Percentiles rank a stretch among this genome's conserved stretches.
Evolutionary conservation across 352 stramenopile genomes (phyloP).

Genomic region (Paralagenidium karlingii): DNA sequence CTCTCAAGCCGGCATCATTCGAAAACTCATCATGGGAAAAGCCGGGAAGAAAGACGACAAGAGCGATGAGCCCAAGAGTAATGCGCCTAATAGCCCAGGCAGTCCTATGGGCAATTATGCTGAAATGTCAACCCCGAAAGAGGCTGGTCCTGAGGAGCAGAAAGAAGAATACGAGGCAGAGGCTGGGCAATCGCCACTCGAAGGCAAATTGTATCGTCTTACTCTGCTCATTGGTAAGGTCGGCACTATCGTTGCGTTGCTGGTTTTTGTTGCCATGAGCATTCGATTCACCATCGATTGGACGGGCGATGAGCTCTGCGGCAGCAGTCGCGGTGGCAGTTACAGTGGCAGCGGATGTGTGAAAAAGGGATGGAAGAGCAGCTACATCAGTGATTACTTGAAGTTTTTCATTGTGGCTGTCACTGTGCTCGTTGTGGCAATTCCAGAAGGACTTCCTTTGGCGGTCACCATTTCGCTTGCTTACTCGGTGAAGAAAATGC

Average conservation of each 20-base stretch:
- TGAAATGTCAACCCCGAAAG: constrained; percentile 8
- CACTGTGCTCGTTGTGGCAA: constrained; percentile 68
- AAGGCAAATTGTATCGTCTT: constrained; percentile 63
- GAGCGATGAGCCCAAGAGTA: not conserved
- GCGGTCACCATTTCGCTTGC: constrained; percentile 84
- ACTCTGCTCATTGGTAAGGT: constrained; percentile 60
- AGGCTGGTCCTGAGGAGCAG: not conserved
- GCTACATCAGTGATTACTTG: constrained; percentile 32
- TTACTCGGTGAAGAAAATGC: constrained; percentile 91
- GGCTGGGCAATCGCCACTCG: constrained; percentile 22
- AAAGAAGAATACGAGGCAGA: constrained; percentile 2
- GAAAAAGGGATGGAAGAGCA: constrained; percentile 15
- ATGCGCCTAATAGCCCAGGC: not conserved
- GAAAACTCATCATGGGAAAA: constrained; percentile 25
- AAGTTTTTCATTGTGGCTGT: constrained; percentile 84
- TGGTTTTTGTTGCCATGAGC: constrained; percentile 50
- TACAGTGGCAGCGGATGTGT: constrained; percentile 1
- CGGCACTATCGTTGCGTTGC: constrained; percentile 30
- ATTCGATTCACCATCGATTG: constrained; percentile 40
- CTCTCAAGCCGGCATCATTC: constrained; percentile 74
- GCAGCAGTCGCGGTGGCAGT: too few species aligned
- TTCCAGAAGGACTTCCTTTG: constrained; percentile 84
- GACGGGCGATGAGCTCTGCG: constrained; percentile 28
- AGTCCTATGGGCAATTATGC: constrained; percentile 6
- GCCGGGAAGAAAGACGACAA: constrained; percentile 1